Base-by-base conservation (phyloP, 306 rosid species). In the Prunus mongolica region DNA sequence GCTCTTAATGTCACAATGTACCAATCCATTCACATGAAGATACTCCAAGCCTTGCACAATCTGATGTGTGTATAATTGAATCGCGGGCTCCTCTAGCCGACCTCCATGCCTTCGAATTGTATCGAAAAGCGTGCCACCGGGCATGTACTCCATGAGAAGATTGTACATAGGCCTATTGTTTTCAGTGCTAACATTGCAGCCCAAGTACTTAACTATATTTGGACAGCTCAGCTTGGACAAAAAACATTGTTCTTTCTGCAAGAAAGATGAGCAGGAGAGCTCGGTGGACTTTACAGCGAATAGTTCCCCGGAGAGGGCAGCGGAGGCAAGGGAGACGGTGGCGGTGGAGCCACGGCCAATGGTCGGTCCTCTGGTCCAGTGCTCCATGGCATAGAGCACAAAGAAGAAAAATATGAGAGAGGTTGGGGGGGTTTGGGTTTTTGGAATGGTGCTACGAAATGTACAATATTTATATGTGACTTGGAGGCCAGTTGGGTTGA, bases 1-100 rank as follows among this genome's bases (percentile, higher is more conserved):
- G 78, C 89, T 81, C 84, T 88, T 88, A n/a, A 88, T 79, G 73
- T 88, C 91, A 54, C 91, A 88, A 78, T 88, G 91, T 6, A 61
- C 91, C n/a, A 88, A 20, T 7, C 82, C 78, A 72, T 55, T 78
- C 0, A 11, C 64, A 50, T 85, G 91, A 38, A 87, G 82, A 41
- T 87, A 83, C 19, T 82, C 84, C 78, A 87, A 65, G 4, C 91
- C 91, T 44, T n/a, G 78, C 18, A 88, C 80, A 74, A 88, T 83
- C 54, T 88, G 91, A 14, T 41, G 30, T 3, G 87, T 74, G 72
- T 83, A 85, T 24, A 51, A 60, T 19, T 75, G 75, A 51, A 85
- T 81, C 80, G 20, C 6, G 2, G 60, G 8, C 79, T 85, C 91
- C 34, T 73, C 87, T 0, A 88, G 79, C 58, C 57, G 44, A 38